Evolutionary conservation across 2,329 filamentous ascomycete genomes (phyloP).

Genomic region (Aureobasidium leucospermi): DNA sequence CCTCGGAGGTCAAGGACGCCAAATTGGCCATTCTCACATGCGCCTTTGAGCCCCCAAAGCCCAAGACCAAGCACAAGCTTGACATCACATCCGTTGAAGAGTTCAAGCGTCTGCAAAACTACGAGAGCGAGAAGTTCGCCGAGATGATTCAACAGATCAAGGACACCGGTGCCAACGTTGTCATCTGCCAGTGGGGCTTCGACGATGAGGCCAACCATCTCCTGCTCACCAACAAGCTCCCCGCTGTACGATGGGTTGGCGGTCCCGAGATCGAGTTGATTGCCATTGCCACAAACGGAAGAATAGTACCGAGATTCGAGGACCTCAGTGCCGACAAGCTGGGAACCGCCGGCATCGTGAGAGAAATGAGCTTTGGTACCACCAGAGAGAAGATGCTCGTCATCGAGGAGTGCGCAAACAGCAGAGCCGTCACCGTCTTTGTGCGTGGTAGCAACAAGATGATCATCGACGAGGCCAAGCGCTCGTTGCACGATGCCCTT

Average conservation of each 20-base stretch:
- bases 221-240: slow-evolving; percentile 89
- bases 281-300: slow-evolving; percentile 94
- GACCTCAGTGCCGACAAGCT: slow-evolving; percentile 88
- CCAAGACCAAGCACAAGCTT: slow-evolving; percentile 99
- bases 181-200: slow-evolving; percentile 99
- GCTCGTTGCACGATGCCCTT: slow-evolving; percentile 92
- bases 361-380: slow-evolving; percentile 94
- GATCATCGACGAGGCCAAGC: slow-evolving; percentile 99
- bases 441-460: slow-evolving; percentile 99
- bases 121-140: slow-evolving; percentile 91
- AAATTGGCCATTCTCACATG: slow-evolving; percentile 97
- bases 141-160: slow-evolving; percentile 99
- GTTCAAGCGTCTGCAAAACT: slow-evolving; percentile 94
- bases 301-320: slow-evolving; percentile 95
- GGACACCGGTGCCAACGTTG: slow-evolving; percentile 90
- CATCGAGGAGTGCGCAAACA: slow-evolving; percentile 98
- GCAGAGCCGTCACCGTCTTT: slow-evolving; percentile 90
- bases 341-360: slow-evolving; percentile 78
- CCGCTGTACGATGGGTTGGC: slow-evolving; percentile 95
- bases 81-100: slow-evolving; percentile 96
- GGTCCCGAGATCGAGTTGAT: slow-evolving; percentile 98
- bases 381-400: slow-evolving; percentile 99
- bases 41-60: slow-evolving; percentile 97
- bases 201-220: slow-evolving; percentile 98
- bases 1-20: slow-evolving; percentile 85